A percentile compares a stretch with the other conserved stretches of the same genome.
phyloP scores from a whole-genome alignment of 139 green algal species.

The Coelastrella sp. region DNA sequence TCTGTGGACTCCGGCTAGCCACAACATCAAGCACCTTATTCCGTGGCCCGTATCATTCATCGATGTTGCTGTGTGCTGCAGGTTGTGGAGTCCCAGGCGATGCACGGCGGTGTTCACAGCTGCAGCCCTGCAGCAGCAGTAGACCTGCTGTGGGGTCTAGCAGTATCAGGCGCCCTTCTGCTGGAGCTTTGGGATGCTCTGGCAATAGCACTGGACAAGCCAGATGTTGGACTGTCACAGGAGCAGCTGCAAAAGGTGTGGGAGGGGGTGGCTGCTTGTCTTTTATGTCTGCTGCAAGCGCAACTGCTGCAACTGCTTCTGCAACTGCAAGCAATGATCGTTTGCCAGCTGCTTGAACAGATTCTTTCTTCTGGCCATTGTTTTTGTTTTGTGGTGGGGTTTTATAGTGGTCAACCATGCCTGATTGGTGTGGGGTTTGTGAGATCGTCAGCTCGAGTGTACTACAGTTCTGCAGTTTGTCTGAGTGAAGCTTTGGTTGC shows the following conservation, averaged over 20 bases:
- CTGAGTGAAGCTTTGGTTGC: not conserved
- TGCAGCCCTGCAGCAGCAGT: slow-evolving; percentile 34
- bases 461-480: not conserved
- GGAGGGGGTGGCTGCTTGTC: not conserved
- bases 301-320: too few species aligned
- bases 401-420: too few species aligned
- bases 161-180: not conserved
- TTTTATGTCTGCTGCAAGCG: too few species aligned
- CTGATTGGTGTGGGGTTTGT: too few species aligned
- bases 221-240: not conserved
- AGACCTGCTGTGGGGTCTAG: slow-evolving; percentile 29
- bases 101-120: not conserved
- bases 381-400: too few species aligned
- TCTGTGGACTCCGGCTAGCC: too few species aligned
- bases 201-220: slow-evolving; percentile 21
- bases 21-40: too few species aligned
- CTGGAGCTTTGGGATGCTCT: slow-evolving; percentile 38
- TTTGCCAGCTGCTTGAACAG: too few species aligned
- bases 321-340: too few species aligned
- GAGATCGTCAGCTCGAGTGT: too few species aligned
- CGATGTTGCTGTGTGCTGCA: not conserved
- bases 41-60: too few species aligned
- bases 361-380: too few species aligned
- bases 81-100: not conserved
- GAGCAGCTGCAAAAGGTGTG: slow-evolving; percentile 26